phyloP scores from a whole-genome alignment of 306 rosid species.

The Cicer yamashitae region DNA sequence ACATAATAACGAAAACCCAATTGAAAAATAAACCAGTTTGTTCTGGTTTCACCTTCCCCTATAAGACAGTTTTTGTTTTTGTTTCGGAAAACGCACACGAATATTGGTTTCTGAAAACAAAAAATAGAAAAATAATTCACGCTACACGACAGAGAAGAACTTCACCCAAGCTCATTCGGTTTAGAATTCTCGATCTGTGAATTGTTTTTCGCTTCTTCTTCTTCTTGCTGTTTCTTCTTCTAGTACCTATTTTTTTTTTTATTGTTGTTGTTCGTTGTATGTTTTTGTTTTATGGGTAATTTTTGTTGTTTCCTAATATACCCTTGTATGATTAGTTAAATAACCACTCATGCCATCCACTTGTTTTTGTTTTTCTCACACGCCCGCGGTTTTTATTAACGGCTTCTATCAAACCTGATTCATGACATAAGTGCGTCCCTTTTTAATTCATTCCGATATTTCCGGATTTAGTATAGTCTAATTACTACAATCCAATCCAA shows the following conservation, averaged over 20 bases:
- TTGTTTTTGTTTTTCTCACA: background rate
- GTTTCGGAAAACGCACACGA: background rate
- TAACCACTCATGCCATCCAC: background rate
- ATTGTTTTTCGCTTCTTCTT: background rate
- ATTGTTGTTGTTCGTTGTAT: background rate
- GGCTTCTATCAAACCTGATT: background rate
- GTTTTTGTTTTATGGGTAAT: constrained; percentile 41
- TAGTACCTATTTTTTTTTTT: background rate
- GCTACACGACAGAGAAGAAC: constrained; percentile 4
- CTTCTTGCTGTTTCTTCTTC: background rate
- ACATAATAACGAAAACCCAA: constrained; percentile 18
- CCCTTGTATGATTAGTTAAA: constrained; percentile 5
- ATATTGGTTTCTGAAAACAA: background rate
- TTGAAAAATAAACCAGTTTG: background rate
- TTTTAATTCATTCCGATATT: background rate
- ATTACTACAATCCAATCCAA: background rate
- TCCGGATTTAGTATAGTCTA: background rate
- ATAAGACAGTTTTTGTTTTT: background rate
- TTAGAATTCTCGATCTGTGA: constrained; percentile 38
- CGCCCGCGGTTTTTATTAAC: constrained; percentile 48
- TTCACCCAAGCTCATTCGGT: background rate
- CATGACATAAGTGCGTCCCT: background rate
- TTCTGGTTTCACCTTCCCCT: background rate
- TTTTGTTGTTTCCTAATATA: constrained; percentile 27
- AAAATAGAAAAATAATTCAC: background rate